These are phyloP conservation scores for Pseudisothecium myosuroides DNA, from an alignment of 225 moss, liverwort and hornwort species.

Conservation along the genomic window DNA sequence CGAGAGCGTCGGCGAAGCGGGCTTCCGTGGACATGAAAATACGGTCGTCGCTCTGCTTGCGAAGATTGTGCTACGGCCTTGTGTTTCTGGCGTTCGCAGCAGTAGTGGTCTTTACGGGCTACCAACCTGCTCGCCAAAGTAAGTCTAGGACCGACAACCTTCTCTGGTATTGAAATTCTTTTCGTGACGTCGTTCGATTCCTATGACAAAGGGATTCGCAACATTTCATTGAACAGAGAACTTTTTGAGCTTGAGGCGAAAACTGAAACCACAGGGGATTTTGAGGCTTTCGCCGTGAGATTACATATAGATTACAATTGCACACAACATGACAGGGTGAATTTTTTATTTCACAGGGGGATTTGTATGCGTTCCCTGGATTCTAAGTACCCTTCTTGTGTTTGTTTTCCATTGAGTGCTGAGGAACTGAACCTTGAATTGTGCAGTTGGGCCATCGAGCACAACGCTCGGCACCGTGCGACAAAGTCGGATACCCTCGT, in stretches of 20 bases:
- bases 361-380: not conserved
- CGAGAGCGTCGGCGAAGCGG: not conserved
- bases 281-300: not conserved
- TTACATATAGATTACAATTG: not conserved
- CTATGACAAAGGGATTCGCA: not conserved
- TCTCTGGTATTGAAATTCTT: not conserved
- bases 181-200: not conserved
- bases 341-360: not conserved
- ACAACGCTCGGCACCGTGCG: not conserved
- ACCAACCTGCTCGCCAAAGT: not conserved
- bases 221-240: too few species aligned
- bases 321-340: not conserved
- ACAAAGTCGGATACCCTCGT: not conserved
- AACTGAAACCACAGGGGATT: not conserved
- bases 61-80: conserved; percentile 3
- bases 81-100: not conserved
- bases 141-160: not conserved
- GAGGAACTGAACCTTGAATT: not conserved
- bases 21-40: not conserved
- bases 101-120: not conserved
- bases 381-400: not conserved
- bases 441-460: not conserved
- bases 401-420: not conserved
- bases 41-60: not conserved
- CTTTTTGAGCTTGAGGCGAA: not conserved